Base-by-base conservation (phyloP, 2,329 filamentous ascomycete species). In the Neofusicoccum laricinum region DNA sequence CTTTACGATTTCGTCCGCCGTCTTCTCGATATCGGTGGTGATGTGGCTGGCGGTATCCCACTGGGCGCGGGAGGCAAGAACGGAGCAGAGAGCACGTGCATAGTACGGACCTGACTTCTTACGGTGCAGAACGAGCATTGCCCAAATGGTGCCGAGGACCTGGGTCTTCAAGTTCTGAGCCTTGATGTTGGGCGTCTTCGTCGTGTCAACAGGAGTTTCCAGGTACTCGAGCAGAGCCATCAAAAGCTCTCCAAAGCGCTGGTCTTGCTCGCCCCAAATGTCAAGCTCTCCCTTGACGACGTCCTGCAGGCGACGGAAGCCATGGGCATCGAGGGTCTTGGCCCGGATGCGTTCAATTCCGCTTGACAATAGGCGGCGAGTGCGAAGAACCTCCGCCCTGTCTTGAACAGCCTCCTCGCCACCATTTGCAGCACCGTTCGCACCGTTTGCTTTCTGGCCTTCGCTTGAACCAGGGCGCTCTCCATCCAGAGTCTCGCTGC, bases 251-350 rank as follows among this genome's bases (percentile, higher is more conserved):
- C 89, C 85, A 66, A 92, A 92, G 68, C 86, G 89, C 62, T 89
- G 87, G 70, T 89, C 87, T 53, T 89, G 86, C 66, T 89, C 85
- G 1, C 84, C 82, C 72, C 90, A 87, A 19, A 86, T 81, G 14
- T 87, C 83, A 25, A 84, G 84, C 71, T 83, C 85, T 65, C 90
- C 88, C 67, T 89, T 88, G 66, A 92, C 84, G 68, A 93, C 84
- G 43, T 88, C 88, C 74, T 93, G 90, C 55, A 93, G 81, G 71
- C 91, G 90, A 61, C 90, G 86, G 81, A 93, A 92, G 64, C 90
- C 90, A 72, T 93, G 90, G 3, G 91, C 90, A 72, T 93, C 91
- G n/a, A 94, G 84, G 0, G 86, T 86, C 70, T 87, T 86, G 34
- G 85, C 83, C 69, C 87, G 87, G 69, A 93, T 88, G 67, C 90